Evolutionary conservation across 2,329 filamentous ascomycete genomes (phyloP), one percentile per base, ranked within the genome.

Genomic region (Talaromyces verruculosus): DNA sequence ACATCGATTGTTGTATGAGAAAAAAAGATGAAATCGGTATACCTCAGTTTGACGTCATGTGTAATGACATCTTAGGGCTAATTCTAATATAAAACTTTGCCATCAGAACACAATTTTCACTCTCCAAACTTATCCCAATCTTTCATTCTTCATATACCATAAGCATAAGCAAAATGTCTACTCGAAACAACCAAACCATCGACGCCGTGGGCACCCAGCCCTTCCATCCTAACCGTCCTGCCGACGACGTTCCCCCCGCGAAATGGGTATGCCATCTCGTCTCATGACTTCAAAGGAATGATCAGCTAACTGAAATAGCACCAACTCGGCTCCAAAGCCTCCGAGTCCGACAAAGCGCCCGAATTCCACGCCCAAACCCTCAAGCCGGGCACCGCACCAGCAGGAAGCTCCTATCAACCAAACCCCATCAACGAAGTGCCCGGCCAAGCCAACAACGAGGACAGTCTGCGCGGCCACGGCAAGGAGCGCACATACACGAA

Each of bases 341-440:
- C 85, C 71, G 76, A 76, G n/a, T 69, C 71, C 13, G 79, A 82
- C 68, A 85, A 87, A 69, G 87, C 77, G 13, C 87, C 87, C 22
- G 89, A 90, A 72, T 92, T 90, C 80, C 80, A 84, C 71, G 84
- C 86, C 28, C 70, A 92, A 74, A 84, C 83, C 0, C 78, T 87
- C 41, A 83, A 88, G 0, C 78, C 88, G 0, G 90, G 90, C 67
- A 85, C 86, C 3, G 89, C 90, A 0, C 90, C 90, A 1, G 68
- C 77, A 0, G 74, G 77, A 47, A 74, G 82, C 61, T 85, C 84
- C 15, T 84, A 80, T 78, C 70, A 71, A 11, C 81, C 82, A 33
- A 82, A 83, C 76, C 73, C 77, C 65, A 68, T 65, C 43, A 66
- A 67, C 65, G 72, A 73, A 43, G 69, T 74, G 10, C 79, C 81